phyloP scores from a whole-genome alignment of 176 grass and related monocot genomes.

The Zizania latifolia region DNA sequence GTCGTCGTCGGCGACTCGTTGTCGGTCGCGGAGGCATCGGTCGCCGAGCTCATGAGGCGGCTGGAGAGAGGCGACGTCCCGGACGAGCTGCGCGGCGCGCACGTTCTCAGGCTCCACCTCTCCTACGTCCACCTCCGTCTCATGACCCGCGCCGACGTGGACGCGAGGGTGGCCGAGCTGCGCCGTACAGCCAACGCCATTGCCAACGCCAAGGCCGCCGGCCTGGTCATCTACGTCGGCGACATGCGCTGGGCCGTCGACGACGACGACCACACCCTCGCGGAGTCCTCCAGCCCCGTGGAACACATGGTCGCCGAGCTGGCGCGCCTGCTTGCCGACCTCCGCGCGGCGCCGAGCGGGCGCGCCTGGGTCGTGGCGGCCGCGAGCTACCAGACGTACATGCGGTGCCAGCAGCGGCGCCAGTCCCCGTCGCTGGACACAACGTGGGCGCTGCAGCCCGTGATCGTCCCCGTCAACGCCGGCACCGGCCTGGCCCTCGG shows the following conservation, averaged over 20 bases:
- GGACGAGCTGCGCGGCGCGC: conserved; percentile 49
- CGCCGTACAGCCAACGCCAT: conserved; percentile 36
- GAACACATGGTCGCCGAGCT: conserved; percentile 47
- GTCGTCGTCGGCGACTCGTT: conserved; percentile 55
- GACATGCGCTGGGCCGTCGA: conserved; percentile 64
- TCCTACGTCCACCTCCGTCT: conserved; percentile 52
- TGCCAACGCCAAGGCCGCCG: not conserved
- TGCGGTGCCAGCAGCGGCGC: conserved; percentile 45
- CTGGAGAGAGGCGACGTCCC: conserved; percentile 53
- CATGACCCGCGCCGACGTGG: conserved; percentile 39
- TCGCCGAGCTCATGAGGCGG: conserved; percentile 34
- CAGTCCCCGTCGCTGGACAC: conserved; percentile 22
- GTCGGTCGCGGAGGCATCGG: conserved; percentile 35
- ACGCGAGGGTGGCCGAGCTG: conserved; percentile 45
- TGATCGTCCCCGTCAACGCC: conserved; percentile 47
- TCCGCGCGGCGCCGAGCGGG: not conserved
- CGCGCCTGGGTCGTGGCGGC: conserved; percentile 58
- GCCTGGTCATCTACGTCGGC: conserved; percentile 58
- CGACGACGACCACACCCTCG: not conserved
- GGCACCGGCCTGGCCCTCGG: conserved; percentile 17
- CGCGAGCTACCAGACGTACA: conserved; percentile 62
- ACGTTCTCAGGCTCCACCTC: conserved; percentile 43
- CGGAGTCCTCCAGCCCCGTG: conserved; percentile 12
- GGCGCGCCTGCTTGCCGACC: conserved; percentile 28
- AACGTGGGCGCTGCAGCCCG: conserved; percentile 60